These are phyloP conservation scores for Microdochium nivale DNA, from an alignment of 2,329 filamentous ascomycete genomes.

Conservation along the genomic window DNA sequence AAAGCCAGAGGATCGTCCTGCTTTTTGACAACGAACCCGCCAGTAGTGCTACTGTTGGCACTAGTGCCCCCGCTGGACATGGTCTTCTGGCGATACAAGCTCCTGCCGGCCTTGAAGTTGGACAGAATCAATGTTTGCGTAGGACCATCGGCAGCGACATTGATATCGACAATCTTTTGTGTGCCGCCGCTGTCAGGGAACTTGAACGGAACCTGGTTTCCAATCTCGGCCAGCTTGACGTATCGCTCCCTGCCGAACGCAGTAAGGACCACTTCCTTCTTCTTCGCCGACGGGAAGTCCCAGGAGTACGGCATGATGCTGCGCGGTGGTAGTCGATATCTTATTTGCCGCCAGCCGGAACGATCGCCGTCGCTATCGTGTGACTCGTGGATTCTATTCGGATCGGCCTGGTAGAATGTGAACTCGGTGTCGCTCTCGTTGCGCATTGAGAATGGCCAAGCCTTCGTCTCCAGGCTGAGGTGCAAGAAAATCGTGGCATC, in stretches of 20 bases:
- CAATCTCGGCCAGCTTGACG: constrained; percentile 92
- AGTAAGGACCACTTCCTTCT: constrained; percentile 81
- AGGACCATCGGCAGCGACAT: constrained; percentile 89
- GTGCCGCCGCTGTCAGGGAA: constrained; percentile 59
- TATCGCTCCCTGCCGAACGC: constrained; percentile 76
- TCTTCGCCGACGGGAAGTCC: constrained; percentile 97
- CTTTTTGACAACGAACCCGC: constrained; percentile 90
- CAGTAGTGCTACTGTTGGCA: constrained; percentile 37
- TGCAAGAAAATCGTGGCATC: constrained; percentile 89
- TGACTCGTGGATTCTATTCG: constrained; percentile 67
- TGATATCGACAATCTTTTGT: constrained; percentile 90
- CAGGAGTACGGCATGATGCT: constrained; percentile 99
- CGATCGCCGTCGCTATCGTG: constrained; percentile 69
- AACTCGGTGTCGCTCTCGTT: constrained; percentile 98
- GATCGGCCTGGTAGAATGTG: constrained; percentile 91
- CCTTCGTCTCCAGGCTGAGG: constrained; percentile 80
- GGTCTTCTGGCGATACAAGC: constrained; percentile 64
- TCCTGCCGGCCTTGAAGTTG: constrained; percentile 89
- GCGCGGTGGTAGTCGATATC: constrained; percentile 82
- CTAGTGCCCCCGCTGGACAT: constrained; percentile 38
- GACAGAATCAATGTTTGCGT: constrained; percentile 91
- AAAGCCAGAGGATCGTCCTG: constrained; percentile 83
- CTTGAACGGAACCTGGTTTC: constrained; percentile 91
- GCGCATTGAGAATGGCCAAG: constrained; percentile 98
- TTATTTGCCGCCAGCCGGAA: constrained; percentile 84